A percentile compares a stretch with the other conserved stretches of the same genome.
phyloP scores from a whole-genome alignment of 768 basidiomycete species.

The Boletus rubropictus region DNA sequence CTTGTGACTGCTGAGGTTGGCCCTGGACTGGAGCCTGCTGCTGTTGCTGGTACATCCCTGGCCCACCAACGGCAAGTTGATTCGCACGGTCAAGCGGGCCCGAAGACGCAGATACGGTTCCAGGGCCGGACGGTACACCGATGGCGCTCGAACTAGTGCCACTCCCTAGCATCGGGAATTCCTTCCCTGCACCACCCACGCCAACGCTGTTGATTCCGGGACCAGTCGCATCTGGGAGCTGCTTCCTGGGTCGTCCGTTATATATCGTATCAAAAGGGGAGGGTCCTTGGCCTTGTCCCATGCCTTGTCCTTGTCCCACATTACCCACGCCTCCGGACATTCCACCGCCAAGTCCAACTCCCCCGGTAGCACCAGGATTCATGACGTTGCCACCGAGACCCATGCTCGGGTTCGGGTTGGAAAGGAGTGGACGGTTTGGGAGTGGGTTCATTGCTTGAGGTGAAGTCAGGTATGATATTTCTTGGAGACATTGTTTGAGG shows the following conservation, averaged over 20 bases:
- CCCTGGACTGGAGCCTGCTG: slow-evolving; percentile 24
- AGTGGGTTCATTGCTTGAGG: slow-evolving; percentile 96
- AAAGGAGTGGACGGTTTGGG: slow-evolving; percentile 72
- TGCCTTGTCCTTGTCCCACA: slow-evolving; percentile 15
- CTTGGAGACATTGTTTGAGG: slow-evolving; percentile 98
- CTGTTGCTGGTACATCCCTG: slow-evolving; percentile 40
- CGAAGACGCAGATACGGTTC: slow-evolving; percentile 43
- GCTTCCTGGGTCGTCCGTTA: slow-evolving; percentile 77
- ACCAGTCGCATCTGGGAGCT: slow-evolving; percentile 57
- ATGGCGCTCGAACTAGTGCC: slow-evolving; percentile 25
- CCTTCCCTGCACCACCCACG: slow-evolving; percentile 41
- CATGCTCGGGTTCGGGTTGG: slow-evolving; percentile 39
- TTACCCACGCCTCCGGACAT: slow-evolving; percentile 11
- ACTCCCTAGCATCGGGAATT: slow-evolving; percentile 60
- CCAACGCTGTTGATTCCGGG: slow-evolving; percentile 40
- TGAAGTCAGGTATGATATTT: slow-evolving; percentile 95
- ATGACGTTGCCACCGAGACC: slow-evolving; percentile 16
- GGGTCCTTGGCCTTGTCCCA: slow-evolving; percentile 20
- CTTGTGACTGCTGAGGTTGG: slow-evolving; percentile 28
- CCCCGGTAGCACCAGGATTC: slow-evolving; percentile 14
- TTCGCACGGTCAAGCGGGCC: slow-evolving; percentile 50
- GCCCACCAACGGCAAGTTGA: slow-evolving; percentile 28
- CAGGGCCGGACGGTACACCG: slow-evolving; percentile 46
- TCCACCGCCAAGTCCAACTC: slow-evolving; percentile 9
- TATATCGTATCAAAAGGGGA: slow-evolving; percentile 70